phyloP scores from a whole-genome alignment of 2,329 filamentous ascomycete genomes.

The Lomentospora prolificans region DNA sequence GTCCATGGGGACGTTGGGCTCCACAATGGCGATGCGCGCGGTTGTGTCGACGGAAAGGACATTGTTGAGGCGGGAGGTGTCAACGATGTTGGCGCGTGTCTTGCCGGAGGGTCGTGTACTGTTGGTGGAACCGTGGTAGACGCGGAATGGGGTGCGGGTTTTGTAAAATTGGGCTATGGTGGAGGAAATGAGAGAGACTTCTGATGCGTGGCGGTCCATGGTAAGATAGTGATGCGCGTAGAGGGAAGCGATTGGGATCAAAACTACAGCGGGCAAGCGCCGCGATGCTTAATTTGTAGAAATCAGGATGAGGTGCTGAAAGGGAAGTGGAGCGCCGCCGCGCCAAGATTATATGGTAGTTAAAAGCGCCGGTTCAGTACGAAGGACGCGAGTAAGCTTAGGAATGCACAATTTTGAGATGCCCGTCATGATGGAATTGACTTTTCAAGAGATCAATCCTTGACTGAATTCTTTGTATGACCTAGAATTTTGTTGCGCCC shows the following conservation, averaged over 20 bases:
- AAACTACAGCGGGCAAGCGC: too few species aligned
- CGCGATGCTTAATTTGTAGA: too few species aligned
- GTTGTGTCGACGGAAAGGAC: slow-evolving; percentile 50
- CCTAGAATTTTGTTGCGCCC: too few species aligned
- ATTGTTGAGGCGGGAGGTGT: slow-evolving; percentile 54
- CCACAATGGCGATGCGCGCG: slow-evolving; percentile 49
- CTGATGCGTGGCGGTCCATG: slow-evolving; percentile 32
- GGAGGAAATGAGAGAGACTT: slow-evolving; percentile 32
- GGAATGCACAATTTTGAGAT: too few species aligned
- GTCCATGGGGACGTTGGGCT: slow-evolving; percentile 64
- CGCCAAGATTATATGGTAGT: too few species aligned
- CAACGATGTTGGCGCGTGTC: slow-evolving; percentile 45
- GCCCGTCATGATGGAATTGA: too few species aligned
- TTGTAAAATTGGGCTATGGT: slow-evolving; percentile 34
- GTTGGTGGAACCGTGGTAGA: slow-evolving; percentile 70
- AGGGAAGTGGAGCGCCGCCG: too few species aligned
- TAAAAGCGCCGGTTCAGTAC: too few species aligned
- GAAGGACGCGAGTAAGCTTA: too few species aligned
- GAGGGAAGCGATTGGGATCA: background rate
- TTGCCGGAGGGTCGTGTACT: slow-evolving; percentile 54
- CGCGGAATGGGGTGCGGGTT: slow-evolving; percentile 50
- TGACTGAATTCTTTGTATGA: too few species aligned
- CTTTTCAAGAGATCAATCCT: too few species aligned
- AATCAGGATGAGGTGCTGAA: too few species aligned
- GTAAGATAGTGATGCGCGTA: background rate